Conservation (phyloP, 257 asterid genomes). For the Nicotiana tomentosiformis region DNA sequence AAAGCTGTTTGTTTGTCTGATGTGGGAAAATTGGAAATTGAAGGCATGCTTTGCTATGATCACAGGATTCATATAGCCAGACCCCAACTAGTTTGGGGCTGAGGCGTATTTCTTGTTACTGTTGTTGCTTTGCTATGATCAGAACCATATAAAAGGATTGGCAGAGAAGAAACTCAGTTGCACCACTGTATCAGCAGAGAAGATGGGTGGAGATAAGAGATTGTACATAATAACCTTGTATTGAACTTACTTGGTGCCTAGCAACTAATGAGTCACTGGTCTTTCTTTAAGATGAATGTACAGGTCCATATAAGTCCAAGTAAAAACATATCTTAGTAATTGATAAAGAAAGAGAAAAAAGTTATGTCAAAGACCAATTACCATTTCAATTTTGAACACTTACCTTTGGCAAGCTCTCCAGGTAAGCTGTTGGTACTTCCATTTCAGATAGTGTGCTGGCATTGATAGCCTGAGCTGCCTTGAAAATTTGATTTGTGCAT, state of each 20-base stretch:
- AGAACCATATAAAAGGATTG: neutral
- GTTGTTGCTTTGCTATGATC: too few species aligned
- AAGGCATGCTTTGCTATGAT: neutral
- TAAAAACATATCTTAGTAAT: neutral
- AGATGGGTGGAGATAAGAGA: neutral
- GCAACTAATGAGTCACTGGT: neutral
- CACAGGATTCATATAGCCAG: too few species aligned
- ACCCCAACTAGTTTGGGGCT: too few species aligned
- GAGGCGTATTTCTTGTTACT: too few species aligned
- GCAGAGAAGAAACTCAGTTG: neutral
- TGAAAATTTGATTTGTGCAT: conserved; percentile 73
- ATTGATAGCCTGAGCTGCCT: conserved; percentile 81
- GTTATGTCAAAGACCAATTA: neutral
- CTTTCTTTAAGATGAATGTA: neutral
- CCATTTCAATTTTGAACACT: neutral
- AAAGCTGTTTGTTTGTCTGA: neutral
- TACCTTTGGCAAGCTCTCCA: conserved; percentile 85
- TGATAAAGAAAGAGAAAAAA: neutral
- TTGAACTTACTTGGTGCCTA: neutral
- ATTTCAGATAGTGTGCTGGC: conserved; percentile 60
- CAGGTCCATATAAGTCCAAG: neutral
- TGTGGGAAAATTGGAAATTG: neutral
- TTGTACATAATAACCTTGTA: neutral
- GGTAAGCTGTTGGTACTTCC: conserved; percentile 71
- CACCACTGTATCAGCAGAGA: neutral